Percentiles rank a stretch among this genome's conserved stretches.
Conservation (phyloP, 345 rosid species). For the Dipteronia sinensis region DNA sequence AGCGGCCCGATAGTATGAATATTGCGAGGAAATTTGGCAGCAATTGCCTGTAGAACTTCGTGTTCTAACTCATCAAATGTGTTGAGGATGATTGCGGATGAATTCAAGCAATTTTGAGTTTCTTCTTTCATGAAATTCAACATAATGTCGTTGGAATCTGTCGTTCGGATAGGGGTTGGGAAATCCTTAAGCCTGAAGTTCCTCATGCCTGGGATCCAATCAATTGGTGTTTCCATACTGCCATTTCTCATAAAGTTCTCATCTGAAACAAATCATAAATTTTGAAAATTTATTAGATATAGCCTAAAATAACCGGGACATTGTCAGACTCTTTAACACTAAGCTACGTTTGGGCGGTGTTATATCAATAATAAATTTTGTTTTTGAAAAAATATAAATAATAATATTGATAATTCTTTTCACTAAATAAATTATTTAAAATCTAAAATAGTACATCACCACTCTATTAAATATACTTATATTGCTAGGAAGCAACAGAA, state of each 20-base stretch:
- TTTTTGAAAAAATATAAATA: too few species aligned
- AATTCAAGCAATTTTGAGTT: constrained; percentile 1
- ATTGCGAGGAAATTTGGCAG: constrained; percentile 16
- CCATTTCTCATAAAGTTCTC: constrained; percentile 23
- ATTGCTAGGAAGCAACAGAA: too few species aligned
- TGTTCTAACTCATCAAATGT: constrained; percentile 6
- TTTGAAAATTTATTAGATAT: background rate
- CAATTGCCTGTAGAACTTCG: constrained; percentile 10
- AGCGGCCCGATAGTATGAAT: constrained; percentile 27
- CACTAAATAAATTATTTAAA: too few species aligned
- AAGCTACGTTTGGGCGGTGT: too few species aligned
- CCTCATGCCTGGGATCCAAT: constrained; percentile 24
- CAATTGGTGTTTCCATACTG: constrained; percentile 10
- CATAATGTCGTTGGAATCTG: constrained; percentile 20
- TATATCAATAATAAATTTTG: too few species aligned
- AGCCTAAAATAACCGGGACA: too few species aligned
- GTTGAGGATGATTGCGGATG: constrained; percentile 20
- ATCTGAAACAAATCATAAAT: constrained; percentile 16
- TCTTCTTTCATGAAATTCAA: constrained; percentile 22
- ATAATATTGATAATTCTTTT: too few species aligned
- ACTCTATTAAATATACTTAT: too few species aligned
- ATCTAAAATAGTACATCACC: too few species aligned
- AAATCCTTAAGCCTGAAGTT: constrained; percentile 25
- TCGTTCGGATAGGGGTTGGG: constrained; percentile 14
- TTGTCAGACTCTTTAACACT: too few species aligned